Percentiles rank a stretch among this genome's conserved stretches.
Evolutionary conservation across 73 alveolate species (phyloP).

Genomic region (Tetrahymena thermophila): DNA sequence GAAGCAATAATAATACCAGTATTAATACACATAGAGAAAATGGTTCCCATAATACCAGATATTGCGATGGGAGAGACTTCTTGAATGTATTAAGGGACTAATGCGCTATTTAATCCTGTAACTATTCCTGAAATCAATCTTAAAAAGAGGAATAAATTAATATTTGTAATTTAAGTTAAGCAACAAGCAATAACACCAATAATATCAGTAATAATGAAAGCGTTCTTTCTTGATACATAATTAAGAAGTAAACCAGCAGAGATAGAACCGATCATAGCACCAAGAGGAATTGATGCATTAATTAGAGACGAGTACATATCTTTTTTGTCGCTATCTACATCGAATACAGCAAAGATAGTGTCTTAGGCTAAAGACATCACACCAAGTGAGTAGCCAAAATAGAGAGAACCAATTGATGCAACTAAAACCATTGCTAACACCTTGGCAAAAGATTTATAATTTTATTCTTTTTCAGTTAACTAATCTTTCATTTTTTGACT

Average conservation of each 20-base stretch:
- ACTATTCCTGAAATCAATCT: conserved; percentile 25
- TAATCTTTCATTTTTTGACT: neutral
- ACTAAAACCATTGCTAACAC: conserved; percentile 1
- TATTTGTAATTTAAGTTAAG: neutral
- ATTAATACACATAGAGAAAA: conserved; percentile 9
- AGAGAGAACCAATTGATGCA: conserved; percentile 24
- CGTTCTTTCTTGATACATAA: neutral
- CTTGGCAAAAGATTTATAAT: conserved; percentile 16
- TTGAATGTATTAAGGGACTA: conserved; percentile 34
- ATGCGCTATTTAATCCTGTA: conserved; percentile 21
- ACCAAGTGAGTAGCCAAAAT: conserved; percentile 21
- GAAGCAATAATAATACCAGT: conserved; percentile 13
- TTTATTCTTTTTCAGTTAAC: neutral
- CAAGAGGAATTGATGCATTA: conserved; percentile 22
- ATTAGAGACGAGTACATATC: neutral
- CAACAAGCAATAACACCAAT: conserved; percentile 20
- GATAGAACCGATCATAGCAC: conserved; percentile 33
- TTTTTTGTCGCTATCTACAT: neutral
- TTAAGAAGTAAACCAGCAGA: neutral
- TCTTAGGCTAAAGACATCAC: conserved; percentile 22
- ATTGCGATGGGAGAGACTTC: conserved; percentile 17
- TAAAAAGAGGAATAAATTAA: neutral
- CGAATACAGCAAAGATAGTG: neutral
- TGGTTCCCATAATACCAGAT: conserved; percentile 31
- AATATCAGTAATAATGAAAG: conserved; percentile 18